Percentiles rank a stretch among this genome's conserved stretches.
phyloP scores from a whole-genome alignment of 2,329 filamentous ascomycete genomes.

The Pestalotiopsis sp. region DNA sequence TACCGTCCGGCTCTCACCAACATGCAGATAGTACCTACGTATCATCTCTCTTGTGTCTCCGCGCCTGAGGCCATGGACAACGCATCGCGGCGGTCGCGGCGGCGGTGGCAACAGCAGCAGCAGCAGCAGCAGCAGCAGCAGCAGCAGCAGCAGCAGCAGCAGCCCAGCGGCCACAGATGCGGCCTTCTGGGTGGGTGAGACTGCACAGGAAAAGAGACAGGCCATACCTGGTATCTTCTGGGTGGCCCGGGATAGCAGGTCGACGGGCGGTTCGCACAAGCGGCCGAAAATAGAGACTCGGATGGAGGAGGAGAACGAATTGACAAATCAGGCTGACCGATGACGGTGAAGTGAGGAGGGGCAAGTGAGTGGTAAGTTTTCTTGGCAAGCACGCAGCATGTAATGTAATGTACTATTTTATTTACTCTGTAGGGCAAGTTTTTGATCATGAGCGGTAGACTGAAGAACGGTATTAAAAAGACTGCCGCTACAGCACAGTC shows the following conservation, averaged over 20 bases:
- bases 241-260: conserved; percentile 1
- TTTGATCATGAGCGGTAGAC: too few relatives aligned
- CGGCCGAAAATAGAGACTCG: conserved; percentile 14
- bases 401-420: neutral
- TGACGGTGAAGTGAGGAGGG: conserved; percentile 20
- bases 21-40: too few relatives aligned
- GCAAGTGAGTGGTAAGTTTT: neutral
- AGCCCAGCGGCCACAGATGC: neutral
- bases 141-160: neutral
- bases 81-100: neutral
- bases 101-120: neutral
- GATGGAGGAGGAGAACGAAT: conserved; percentile 16
- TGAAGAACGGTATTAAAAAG: too few relatives aligned
- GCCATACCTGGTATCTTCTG: conserved; percentile 22
- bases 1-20: too few relatives aligned
- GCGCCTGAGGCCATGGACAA: too few relatives aligned
- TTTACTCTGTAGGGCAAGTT: too few relatives aligned
- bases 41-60: too few relatives aligned
- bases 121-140: too few relatives aligned
- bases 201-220: conserved; percentile 1
- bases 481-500: too few relatives aligned
- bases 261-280: conserved; percentile 30
- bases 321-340: conserved; percentile 26
- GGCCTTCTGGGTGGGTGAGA: conserved; percentile 10
- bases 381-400: neutral